phyloP scores from a whole-genome alignment of 805 yeast species.

The Kodamaea fukazawae region DNA sequence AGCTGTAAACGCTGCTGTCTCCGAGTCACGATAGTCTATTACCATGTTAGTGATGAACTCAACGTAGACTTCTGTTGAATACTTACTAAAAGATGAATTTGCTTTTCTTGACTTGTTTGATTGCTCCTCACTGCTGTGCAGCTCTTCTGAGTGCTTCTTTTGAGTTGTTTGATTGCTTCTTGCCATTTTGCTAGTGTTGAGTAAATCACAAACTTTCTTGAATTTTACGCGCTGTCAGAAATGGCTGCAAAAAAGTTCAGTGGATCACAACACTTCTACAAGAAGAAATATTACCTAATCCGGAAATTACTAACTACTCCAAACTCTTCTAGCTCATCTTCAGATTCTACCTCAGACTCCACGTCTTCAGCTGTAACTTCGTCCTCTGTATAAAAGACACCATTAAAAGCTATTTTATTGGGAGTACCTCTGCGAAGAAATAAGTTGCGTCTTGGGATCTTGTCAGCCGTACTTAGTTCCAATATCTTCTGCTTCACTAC shows the following conservation, averaged over 20 bases:
- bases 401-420: conserved; percentile 48
- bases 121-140: too few relatives aligned
- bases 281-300: too few relatives aligned
- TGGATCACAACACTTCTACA: too few relatives aligned
- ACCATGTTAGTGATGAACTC: too few relatives aligned
- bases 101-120: too few relatives aligned
- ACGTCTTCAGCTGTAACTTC: background rate
- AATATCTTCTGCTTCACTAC: conserved; percentile 43
- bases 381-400: conserved; percentile 8
- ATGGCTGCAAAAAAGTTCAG: conserved; percentile 2
- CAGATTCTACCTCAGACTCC: background rate
- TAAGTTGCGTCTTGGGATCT: conserved; percentile 46
- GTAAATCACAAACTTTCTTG: too few relatives aligned
- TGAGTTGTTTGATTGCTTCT: too few relatives aligned
- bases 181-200: too few relatives aligned
- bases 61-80: too few relatives aligned
- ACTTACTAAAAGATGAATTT: too few relatives aligned
- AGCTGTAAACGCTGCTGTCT: background rate
- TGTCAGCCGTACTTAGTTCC: conserved; percentile 45
- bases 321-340: background rate
- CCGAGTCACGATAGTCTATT: conserved; percentile 4
- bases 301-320: background rate
- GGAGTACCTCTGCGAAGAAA: conserved; percentile 55
- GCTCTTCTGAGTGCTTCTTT: too few relatives aligned
- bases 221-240: too few relatives aligned